Evolutionary conservation across 2,329 filamentous ascomycete genomes (phyloP), one percentile per base, ranked within the genome.

Genomic region (Colletotrichum sublineola): DNA sequence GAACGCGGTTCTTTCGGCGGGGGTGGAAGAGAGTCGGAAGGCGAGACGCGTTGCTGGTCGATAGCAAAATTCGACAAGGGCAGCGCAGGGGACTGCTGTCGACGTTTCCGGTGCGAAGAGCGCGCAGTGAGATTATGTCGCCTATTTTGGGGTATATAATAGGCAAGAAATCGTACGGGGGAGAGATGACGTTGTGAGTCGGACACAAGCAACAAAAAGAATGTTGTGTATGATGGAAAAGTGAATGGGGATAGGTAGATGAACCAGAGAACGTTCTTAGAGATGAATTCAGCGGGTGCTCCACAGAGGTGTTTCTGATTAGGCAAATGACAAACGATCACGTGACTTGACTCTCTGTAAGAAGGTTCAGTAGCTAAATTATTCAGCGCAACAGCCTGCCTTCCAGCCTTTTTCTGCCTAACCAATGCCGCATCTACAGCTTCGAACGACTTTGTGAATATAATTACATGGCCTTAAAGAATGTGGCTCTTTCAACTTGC

Each of bases 151-250:
- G 65, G 58, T 72, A 72, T 72, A 72, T 60, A 63, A 38, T 29
- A 44, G 29, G 52, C 65, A 48, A 46, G 46, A 8, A 46, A 14
- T 55, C 29, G 53, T 44, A 29, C 12, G 12, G 9, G 42, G n/a
- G 7, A 40, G n/a, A 38, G 44, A 48, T n/a, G n/a, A 5, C 15
- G 58, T 72, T 72, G 65, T 40, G 53, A 38, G 64, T 48, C 33
- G 53, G 53, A 58, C 53, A 52, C 9, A 29, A 50, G 57, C 68
- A 68, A 63, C 58, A 57, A 63, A 53, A 68, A 68, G 52, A 71
- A 72, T 63, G 65, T 61, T 48, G 57, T 68, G 57, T 53, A 63
- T 71, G 64, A 44, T 71, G 58, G n/a, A 62, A 38, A 68, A 52
- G 58, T 60, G 48, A 62, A 46, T 60, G 40, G 31, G 38, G 29